A percentile compares a stretch with the other conserved stretches of the same genome.
These are phyloP conservation scores for Phytophthora citrophthora DNA, from an alignment of 352 stramenopile genomes.

Conservation along the genomic window DNA sequence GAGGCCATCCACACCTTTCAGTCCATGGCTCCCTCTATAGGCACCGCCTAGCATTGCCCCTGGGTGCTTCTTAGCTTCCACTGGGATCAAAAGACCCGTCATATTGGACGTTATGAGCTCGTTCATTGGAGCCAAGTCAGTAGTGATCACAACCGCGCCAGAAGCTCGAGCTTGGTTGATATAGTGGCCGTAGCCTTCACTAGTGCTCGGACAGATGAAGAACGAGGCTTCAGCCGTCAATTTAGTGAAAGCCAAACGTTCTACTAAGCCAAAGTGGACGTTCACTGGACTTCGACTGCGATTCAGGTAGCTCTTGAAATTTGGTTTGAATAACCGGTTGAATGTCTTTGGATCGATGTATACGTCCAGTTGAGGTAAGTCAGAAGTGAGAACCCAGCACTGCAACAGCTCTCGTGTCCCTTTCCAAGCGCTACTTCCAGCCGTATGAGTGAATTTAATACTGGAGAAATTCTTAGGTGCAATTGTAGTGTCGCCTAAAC, in stretches of 20 bases:
- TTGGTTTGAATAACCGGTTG: slow-evolving; percentile 13
- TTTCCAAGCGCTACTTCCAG: slow-evolving; percentile 56
- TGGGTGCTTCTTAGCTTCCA: slow-evolving; percentile 4
- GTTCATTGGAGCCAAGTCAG: slow-evolving; percentile 67
- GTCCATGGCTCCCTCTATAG: slow-evolving; percentile 26
- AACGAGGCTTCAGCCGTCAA: slow-evolving; percentile 40
- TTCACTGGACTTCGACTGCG: slow-evolving; percentile 35
- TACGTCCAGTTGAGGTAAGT: slow-evolving; percentile 48
- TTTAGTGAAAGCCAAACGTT: not conserved
- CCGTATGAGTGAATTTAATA: slow-evolving; percentile 57
- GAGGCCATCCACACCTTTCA: slow-evolving; percentile 33
- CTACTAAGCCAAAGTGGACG: slow-evolving; percentile 24
- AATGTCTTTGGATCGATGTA: slow-evolving; percentile 37
- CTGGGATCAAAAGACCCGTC: slow-evolving; percentile 26
- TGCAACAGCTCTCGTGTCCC: slow-evolving; percentile 53
- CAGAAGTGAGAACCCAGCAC: slow-evolving; percentile 53
- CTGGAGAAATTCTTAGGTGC: slow-evolving; percentile 46
- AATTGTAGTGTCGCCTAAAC: slow-evolving; percentile 21
- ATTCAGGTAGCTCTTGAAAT: slow-evolving; percentile 20
- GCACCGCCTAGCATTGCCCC: slow-evolving; percentile 25
- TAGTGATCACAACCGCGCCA: slow-evolving; percentile 54
- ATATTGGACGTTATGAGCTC: slow-evolving; percentile 41
- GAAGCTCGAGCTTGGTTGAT: slow-evolving; percentile 69
- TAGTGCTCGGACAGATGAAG: slow-evolving; percentile 61
- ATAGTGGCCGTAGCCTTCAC: slow-evolving; percentile 73